Conservation (phyloP, 768 basidiomycete species). For the Macrolepiota fuliginosa region DNA sequence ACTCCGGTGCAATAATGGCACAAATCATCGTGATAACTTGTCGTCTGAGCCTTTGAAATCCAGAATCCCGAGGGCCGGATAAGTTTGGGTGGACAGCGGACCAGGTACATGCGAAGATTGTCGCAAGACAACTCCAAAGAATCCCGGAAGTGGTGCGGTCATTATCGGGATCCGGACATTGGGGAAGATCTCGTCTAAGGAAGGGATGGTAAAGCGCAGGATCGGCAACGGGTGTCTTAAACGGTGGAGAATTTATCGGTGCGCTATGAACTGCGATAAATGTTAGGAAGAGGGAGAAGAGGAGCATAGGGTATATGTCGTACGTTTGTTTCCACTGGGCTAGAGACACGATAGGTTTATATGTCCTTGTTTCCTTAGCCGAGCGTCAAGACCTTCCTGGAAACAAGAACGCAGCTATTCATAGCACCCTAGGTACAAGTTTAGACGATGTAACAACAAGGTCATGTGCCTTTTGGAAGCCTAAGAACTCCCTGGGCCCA, state of each 20-base stretch:
- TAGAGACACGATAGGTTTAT: too few relatives aligned
- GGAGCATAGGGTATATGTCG: neutral
- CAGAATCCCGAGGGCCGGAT: conserved; percentile 8
- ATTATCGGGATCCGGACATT: neutral
- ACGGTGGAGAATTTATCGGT: neutral
- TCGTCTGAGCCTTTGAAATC: neutral
- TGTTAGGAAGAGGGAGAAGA: neutral
- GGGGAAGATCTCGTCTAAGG: neutral
- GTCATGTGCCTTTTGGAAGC: too few relatives aligned
- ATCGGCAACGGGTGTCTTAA: neutral
- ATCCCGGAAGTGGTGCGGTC: conserved; percentile 1
- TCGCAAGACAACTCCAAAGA: conserved; percentile 7
- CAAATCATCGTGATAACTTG: neutral
- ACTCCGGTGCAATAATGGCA: conserved; percentile 2
- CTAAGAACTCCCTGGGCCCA: too few relatives aligned
- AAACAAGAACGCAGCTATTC: too few relatives aligned
- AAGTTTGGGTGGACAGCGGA: conserved; percentile 9
- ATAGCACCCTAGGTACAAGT: too few relatives aligned
- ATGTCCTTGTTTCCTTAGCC: too few relatives aligned
- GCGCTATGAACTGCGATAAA: neutral
- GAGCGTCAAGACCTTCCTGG: too few relatives aligned
- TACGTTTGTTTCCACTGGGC: neutral
- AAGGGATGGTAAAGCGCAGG: neutral
- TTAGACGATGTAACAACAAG: too few relatives aligned
- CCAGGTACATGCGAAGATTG: conserved; percentile 10